Percentiles rank a stretch among this genome's conserved stretches.
Evolutionary conservation across 2,329 filamentous ascomycete genomes (phyloP).

Genomic region (Calycina herbarum): DNA sequence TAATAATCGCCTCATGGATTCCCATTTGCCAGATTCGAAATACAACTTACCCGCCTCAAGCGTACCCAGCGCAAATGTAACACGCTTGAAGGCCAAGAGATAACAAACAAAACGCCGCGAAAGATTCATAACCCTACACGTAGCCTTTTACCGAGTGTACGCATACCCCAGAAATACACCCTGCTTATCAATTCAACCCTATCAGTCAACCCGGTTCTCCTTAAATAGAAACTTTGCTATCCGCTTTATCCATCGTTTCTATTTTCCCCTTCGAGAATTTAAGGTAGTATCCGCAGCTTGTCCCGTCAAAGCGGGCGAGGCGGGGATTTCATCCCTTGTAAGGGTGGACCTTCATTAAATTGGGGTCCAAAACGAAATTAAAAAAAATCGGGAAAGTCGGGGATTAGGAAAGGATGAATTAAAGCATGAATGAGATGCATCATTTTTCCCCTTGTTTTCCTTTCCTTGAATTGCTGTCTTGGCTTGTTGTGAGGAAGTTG

Average conservation of each 20-base stretch:
- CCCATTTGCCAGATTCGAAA: neutral
- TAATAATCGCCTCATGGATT: neutral
- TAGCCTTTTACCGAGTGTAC: neutral
- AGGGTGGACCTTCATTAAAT: neutral
- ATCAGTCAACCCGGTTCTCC: neutral
- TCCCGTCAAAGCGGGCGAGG: constrained; percentile 2
- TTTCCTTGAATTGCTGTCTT: neutral
- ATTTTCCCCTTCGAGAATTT: neutral
- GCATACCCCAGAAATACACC: neutral
- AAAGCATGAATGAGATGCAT: neutral
- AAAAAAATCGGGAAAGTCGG: neutral
- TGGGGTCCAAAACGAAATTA: neutral
- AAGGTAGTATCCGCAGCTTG: neutral
- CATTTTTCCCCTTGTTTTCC: neutral
- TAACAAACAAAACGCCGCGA: neutral
- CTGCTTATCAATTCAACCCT: neutral
- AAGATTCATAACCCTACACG: neutral
- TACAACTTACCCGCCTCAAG: neutral
- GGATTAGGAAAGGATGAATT: neutral
- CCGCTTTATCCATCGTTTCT: neutral
- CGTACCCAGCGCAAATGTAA: too few species aligned
- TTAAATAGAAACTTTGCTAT: neutral
- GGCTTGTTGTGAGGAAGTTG: neutral
- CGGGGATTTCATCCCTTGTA: neutral
- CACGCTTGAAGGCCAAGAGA: neutral